A percentile compares a stretch with the other conserved stretches of the same genome.
phyloP scores from a whole-genome alignment of 208 protist genomes.

The Novymonas esmeraldas region DNA sequence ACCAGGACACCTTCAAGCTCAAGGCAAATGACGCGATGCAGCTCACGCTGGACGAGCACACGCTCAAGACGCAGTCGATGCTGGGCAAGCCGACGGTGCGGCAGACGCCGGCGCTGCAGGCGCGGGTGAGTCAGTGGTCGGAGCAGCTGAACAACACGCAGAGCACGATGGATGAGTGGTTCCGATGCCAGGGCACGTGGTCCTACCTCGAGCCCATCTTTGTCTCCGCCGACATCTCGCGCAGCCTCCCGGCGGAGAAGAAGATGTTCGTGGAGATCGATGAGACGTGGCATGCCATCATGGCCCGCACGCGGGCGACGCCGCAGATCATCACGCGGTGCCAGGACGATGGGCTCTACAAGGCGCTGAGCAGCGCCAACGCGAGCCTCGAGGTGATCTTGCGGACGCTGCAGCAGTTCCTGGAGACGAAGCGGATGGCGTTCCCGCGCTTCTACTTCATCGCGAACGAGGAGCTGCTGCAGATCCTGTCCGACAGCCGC shows the following conservation, averaged over 20 bases:
- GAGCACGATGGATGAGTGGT: slow-evolving; percentile 96
- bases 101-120: slow-evolving; percentile 89
- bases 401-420: slow-evolving; percentile 97
- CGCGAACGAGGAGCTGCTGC: slow-evolving; percentile 94
- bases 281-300: slow-evolving; percentile 92
- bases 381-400: slow-evolving; percentile 96
- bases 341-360: slow-evolving; percentile 93
- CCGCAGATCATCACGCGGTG: slow-evolving; percentile 89
- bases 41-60: slow-evolving; percentile 95
- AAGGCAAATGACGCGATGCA: slow-evolving; percentile 94
- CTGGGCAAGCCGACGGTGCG: slow-evolving; percentile 92
- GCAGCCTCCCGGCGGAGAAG: slow-evolving; percentile 96
- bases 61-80: slow-evolving; percentile 96
- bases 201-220: slow-evolving; percentile 98
- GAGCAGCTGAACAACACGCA: slow-evolving; percentile 93
- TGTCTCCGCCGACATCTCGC: slow-evolving; percentile 95
- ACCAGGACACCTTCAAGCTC: slow-evolving; percentile 94
- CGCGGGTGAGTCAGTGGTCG: slow-evolving; percentile 92
- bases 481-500: slow-evolving; percentile 96
- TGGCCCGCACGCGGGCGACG: slow-evolving; percentile 88
- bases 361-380: slow-evolving; percentile 92
- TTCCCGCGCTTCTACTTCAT: slow-evolving; percentile 98
- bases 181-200: slow-evolving; percentile 96
- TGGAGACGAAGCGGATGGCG: slow-evolving; percentile 97
- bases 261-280: slow-evolving; percentile 94